A percentile compares a stretch with the other conserved stretches of the same genome.
Evolutionary conservation across 73 alveolate species (phyloP).

Genomic region (Paraurostyla sp.): DNA sequence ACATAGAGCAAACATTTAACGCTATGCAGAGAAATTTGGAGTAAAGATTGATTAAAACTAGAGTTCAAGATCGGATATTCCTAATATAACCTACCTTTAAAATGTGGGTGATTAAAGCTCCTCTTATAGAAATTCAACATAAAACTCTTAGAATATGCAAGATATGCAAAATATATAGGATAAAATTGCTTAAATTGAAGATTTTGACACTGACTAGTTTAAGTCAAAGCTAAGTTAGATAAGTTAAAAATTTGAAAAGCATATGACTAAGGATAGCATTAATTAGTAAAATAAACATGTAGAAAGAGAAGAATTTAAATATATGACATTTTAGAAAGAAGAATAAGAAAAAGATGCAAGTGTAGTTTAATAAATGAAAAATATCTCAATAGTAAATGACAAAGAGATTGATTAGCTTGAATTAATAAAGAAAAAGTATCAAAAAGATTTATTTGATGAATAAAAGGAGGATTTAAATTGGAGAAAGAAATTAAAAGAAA

Average conservation of each 20-base stretch:
- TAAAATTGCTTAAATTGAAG: background rate
- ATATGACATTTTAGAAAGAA: conserved; percentile 8
- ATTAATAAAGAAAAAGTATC: background rate
- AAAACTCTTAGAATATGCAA: too few species aligned
- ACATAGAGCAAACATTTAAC: conserved; percentile 37
- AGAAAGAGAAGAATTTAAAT: background rate
- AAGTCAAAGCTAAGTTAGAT: background rate
- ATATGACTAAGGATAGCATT: background rate
- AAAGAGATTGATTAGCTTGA: background rate
- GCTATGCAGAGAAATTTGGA: conserved; percentile 1
- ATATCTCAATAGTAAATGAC: too few species aligned
- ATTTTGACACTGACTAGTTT: background rate
- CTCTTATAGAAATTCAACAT: background rate
- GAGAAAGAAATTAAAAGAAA: background rate
- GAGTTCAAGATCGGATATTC: too few species aligned
- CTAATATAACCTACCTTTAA: background rate
- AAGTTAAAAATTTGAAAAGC: background rate
- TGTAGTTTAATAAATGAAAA: too few species aligned
- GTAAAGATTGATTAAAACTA: background rate
- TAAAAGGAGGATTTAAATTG: conserved; percentile 13
- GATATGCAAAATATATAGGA: background rate
- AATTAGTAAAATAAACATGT: background rate
- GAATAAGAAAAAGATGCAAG: background rate
- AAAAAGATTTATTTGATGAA: background rate
- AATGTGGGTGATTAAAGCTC: background rate